These are phyloP conservation scores for Fusarium torreyae DNA, from an alignment of 2,329 filamentous ascomycete species.

Conservation along the genomic window DNA sequence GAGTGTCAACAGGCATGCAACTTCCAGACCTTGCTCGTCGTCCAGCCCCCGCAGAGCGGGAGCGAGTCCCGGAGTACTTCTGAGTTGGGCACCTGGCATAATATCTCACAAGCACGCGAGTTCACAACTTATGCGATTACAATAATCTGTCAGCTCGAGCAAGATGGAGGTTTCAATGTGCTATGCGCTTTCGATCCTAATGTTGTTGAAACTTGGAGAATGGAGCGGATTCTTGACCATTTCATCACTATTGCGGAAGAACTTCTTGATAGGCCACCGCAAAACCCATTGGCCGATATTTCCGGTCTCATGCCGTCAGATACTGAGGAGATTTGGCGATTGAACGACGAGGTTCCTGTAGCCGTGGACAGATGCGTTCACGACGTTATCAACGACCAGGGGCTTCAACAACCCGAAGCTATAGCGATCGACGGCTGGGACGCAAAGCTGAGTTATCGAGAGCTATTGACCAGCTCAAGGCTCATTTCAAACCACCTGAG, in stretches of 20 bases:
- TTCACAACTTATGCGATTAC: slow-evolving; percentile 14
- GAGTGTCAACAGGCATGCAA: slow-evolving; percentile 4
- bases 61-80: neutral
- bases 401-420: neutral
- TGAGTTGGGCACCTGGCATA: slow-evolving; percentile 9
- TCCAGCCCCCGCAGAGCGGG: slow-evolving; percentile 2
- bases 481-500: neutral
- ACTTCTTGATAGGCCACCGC: neutral
- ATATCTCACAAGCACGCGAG: neutral
- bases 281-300: neutral
- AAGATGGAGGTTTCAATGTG: slow-evolving; percentile 12
- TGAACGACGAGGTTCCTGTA: slow-evolving; percentile 1
- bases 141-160: slow-evolving; percentile 8
- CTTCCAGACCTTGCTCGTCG: slow-evolving; percentile 9
- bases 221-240: slow-evolving; percentile 17
- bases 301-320: neutral
- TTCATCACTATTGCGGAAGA: slow-evolving; percentile 13
- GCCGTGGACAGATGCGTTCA: slow-evolving; percentile 3
- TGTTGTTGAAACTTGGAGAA: slow-evolving; percentile 12
- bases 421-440: slow-evolving; percentile 9
- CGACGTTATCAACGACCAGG: slow-evolving; percentile 1
- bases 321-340: slow-evolving; percentile 3
- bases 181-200: slow-evolving; percentile 9
- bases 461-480: neutral
- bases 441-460: neutral